Evolutionary conservation across 2,329 filamentous ascomycete genomes (phyloP), one percentile per base, ranked within the genome.

Genomic region (Dendryphion nanum): DNA sequence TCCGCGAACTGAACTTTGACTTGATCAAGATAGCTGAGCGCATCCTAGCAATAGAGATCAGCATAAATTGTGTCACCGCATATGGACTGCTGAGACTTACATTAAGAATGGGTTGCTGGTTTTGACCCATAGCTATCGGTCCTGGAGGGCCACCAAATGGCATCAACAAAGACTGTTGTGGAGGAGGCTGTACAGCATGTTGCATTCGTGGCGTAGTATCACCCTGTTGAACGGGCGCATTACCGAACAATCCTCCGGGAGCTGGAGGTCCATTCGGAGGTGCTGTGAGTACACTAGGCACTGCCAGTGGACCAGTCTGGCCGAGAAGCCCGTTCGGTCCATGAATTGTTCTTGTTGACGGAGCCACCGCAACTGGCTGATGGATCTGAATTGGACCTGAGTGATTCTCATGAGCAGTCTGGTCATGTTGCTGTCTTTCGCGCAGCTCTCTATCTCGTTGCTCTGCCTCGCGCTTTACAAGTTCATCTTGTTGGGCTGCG

Each of bases 1-100:
- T 97, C 91, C 44, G 89, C 86, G 54, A 98, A 98, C 59, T 95
- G 90, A 18, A 97, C 90, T 68, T 98, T 98, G 48, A 98, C 93
- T 67, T 97, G 93, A 61, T 98, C 93, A 17, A 98, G 79, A 61
- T 98, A 98, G 57, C 89, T 96, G 30, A 98, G 77, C 20, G 93
- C 93, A 68, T 87, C 83, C 77, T 81, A 57, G 17, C 17, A 23
- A 14, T 15, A 26, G n/a, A 26, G n/a, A n/a, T n/a, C n/a, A n/a
- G n/a, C n/a, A n/a, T n/a, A n/a, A n/a, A n/a, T n/a, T n/a, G n/a
- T n/a, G n/a, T n/a, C n/a, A n/a, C n/a, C n/a, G n/a, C n/a, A n/a
- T 8, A n/a, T 26, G 8, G n/a, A 26, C 23, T n/a, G 8, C 8
- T 8, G n/a, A n/a, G 35, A 48, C 78, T 70, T 67, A 82, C 79